Evolutionary conservation across 768 basidiomycete species (phyloP), one percentile per base, ranked within the genome.

Genomic region (Mycena albidolilacea): DNA sequence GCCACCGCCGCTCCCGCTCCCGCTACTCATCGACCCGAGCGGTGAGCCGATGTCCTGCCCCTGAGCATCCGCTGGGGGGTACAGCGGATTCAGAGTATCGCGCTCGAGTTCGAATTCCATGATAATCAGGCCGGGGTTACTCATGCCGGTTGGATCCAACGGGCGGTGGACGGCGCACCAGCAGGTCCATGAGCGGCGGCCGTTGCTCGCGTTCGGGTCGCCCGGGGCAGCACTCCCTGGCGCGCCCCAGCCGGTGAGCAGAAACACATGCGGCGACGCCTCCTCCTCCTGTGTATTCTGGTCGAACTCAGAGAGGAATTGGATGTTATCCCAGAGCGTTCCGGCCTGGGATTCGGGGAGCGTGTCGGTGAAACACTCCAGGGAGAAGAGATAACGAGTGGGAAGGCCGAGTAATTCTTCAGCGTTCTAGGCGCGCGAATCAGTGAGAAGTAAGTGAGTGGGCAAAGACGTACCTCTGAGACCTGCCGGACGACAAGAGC

Each of bases 101-200:
- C 84, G 81, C 78, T 95, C 94, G 30, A 95, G 85, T 79, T 96
- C 95, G 73, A 95, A 93, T 79, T 96, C 95, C 80, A 95, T 86
- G 35, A 95, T 85, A 74, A 95, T 88, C 60, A 92, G 78, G 3
- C 80, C 78, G 15, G 77, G 67, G 11, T 61, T 66, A 11, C 58
- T n/a, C 3, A 66, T 67, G 38, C 76, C 70, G 10, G 64, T 69
- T 23, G 63, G 68, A n/a, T 73, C 74, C 21, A 82, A 81, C 0
- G 90, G 87, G 3, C 90, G 86, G 79, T 94, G 92, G 0, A 90
- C 82, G 7, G 91, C 89, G 78, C 90, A 90, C 92, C 94, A 92
- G 76, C 91, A 92, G 1, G 88, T 89, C 92, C 92, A 94, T 0
- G 80, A 79, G 23, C 82, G 82, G n/a, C 85, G 81, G 5, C 79